phyloP scores from a whole-genome alignment of 805 yeast genomes.

The Gaillardinia entomophila region DNA sequence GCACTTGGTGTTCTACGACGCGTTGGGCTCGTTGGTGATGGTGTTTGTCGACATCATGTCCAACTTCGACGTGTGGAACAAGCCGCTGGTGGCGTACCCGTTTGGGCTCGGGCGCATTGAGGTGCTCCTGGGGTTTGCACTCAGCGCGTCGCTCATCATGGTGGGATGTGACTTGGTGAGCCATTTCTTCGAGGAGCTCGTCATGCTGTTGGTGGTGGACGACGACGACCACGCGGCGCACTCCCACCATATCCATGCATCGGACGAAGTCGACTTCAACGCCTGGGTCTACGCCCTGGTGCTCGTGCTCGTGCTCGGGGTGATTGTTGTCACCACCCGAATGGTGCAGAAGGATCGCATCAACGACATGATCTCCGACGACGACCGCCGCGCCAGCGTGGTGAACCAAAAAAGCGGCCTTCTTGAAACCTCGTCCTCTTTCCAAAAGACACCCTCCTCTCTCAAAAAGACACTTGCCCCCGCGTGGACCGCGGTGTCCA shows the following conservation, averaged over 20 bases:
- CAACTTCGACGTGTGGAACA: slow-evolving; percentile 91
- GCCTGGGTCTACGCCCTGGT: slow-evolving; percentile 10
- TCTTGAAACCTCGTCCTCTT: slow-evolving; percentile 1
- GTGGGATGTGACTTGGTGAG: slow-evolving; percentile 87
- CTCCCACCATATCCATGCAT: slow-evolving; percentile 38
- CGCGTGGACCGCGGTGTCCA: slow-evolving; percentile 5
- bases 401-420: slow-evolving; percentile 3
- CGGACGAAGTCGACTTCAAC: slow-evolving; percentile 7
- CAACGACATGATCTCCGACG: slow-evolving; percentile 23
- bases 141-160: slow-evolving; percentile 78
- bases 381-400: slow-evolving; percentile 1
- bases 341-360: slow-evolving; percentile 29
- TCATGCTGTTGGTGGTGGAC: slow-evolving; percentile 37
- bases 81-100: slow-evolving; percentile 76
- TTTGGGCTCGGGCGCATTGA: slow-evolving; percentile 92
- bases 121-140: slow-evolving; percentile 80
- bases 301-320: slow-evolving; percentile 9
- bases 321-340: slow-evolving; percentile 28
- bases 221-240: slow-evolving; percentile 15
- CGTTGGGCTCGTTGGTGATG: slow-evolving; percentile 66
- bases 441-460: too few species aligned
- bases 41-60: slow-evolving; percentile 73
- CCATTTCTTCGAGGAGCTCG: slow-evolving; percentile 77
- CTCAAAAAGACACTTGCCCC: not conserved
- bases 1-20: slow-evolving; percentile 82